A percentile compares a stretch with the other conserved stretches of the same genome.
phyloP scores from a whole-genome alignment of 352 stramenopile species.

The Phytopythium mirpurense region DNA sequence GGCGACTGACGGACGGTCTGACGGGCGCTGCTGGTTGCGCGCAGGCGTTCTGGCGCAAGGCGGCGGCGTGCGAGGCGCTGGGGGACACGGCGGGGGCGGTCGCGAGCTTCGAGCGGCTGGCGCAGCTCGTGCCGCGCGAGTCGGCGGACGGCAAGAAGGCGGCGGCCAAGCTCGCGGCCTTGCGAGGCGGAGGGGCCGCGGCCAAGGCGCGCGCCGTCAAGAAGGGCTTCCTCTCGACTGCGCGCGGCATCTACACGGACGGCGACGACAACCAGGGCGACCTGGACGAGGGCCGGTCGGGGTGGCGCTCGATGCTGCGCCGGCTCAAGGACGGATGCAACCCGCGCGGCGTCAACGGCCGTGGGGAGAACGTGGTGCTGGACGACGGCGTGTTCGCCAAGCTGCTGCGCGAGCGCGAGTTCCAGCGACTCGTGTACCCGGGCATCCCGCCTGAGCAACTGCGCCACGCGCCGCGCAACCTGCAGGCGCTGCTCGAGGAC shows the following conservation, averaged over 20 bases:
- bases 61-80: slow-evolving; percentile 70
- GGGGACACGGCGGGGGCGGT: slow-evolving; percentile 57
- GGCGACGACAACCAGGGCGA: slow-evolving; percentile 13
- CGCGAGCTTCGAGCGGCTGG: slow-evolving; percentile 65
- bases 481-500: slow-evolving; percentile 70
- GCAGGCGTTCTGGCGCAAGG: slow-evolving; percentile 47
- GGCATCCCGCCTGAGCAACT: slow-evolving; percentile 70
- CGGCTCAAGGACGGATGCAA: slow-evolving; percentile 61
- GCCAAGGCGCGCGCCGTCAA: slow-evolving; percentile 16
- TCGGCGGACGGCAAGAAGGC: slow-evolving; percentile 44
- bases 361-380: slow-evolving; percentile 52
- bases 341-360: slow-evolving; percentile 39
- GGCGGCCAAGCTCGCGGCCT: slow-evolving; percentile 15
- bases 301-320: slow-evolving; percentile 62
- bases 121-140: slow-evolving; percentile 46
- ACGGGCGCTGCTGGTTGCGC: not conserved
- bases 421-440: slow-evolving; percentile 77
- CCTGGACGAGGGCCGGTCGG: not conserved
- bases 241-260: slow-evolving; percentile 49
- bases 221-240: slow-evolving; percentile 43
- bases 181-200: not conserved
- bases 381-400: slow-evolving; percentile 79
- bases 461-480: slow-evolving; percentile 53
- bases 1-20: too few relatives aligned
- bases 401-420: slow-evolving; percentile 59